Percentiles rank a stretch among this genome's conserved stretches.
Evolutionary conservation across 1,139 yeast genomes (phyloP).

Genomic region (Magnusiomyces suaveolens): DNA sequence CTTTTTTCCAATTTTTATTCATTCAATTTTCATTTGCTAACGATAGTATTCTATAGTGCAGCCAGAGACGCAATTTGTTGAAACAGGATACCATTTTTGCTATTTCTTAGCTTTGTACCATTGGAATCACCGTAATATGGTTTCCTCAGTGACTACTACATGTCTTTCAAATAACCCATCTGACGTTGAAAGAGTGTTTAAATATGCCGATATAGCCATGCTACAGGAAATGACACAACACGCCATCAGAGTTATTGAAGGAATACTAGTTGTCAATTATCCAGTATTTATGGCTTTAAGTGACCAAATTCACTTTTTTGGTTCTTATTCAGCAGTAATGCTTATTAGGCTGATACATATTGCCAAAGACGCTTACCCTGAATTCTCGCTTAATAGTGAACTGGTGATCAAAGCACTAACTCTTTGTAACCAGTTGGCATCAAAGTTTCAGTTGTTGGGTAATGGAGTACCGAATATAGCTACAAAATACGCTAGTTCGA

Average conservation of each 20-base stretch:
- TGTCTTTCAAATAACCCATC: conserved; percentile 5
- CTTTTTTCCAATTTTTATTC: conserved; percentile 27
- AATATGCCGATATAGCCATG: conserved; percentile 12
- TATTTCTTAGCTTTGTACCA: conserved; percentile 42
- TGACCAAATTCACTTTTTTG: conserved; percentile 56
- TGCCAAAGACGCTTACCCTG: conserved; percentile 8
- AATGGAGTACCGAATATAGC: conserved; percentile 19
- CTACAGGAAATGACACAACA: conserved; percentile 28
- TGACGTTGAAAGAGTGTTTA: conserved; percentile 13
- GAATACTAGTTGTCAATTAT: conserved; percentile 39
- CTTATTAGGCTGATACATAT: conserved; percentile 31
- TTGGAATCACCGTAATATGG: conserved; percentile 23
- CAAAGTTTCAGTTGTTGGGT: conserved; percentile 5
- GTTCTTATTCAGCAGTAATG: conserved; percentile 43
- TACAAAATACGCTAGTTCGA: conserved; percentile 20
- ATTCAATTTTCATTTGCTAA: not conserved
- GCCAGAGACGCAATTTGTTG: conserved; percentile 69
- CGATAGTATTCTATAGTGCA: conserved; percentile 35
- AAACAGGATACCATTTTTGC: conserved; percentile 60
- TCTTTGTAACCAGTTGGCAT: conserved; percentile 6
- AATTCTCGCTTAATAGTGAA: conserved; percentile 9
- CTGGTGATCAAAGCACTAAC: conserved; percentile 9
- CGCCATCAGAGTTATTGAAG: conserved; percentile 39
- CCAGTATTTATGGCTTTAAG: conserved; percentile 51
- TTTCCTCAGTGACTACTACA: not conserved